These are phyloP conservation scores for Middelhovenomyces tepae DNA, from an alignment of 805 yeast genomes.

Conservation along the genomic window DNA sequence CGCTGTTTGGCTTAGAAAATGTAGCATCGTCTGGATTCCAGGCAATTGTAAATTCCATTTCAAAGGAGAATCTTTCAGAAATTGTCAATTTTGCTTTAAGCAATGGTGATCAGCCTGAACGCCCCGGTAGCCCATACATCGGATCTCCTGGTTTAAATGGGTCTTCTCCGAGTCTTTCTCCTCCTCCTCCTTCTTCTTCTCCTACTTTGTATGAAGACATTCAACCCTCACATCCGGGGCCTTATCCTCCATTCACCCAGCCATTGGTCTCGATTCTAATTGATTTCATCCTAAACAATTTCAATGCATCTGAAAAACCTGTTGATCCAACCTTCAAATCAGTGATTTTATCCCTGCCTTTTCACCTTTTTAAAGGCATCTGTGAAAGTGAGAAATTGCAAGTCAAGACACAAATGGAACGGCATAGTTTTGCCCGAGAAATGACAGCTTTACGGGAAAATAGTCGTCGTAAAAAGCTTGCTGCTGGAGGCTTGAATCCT, in stretches of 20 bases:
- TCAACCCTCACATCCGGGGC: too few species aligned
- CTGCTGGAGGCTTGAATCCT: background rate
- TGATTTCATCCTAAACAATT: conserved; percentile 15
- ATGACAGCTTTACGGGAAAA: conserved; percentile 20
- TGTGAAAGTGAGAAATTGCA: conserved; percentile 21
- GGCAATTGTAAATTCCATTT: conserved; percentile 11
- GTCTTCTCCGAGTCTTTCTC: conserved; percentile 5
- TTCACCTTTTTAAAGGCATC: conserved; percentile 21
- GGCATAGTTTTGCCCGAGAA: conserved; percentile 25
- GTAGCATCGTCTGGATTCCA: conserved; percentile 21
- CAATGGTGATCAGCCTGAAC: background rate
- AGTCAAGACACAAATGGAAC: conserved; percentile 23
- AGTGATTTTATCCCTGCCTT: conserved; percentile 21
- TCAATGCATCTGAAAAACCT: conserved; percentile 11
- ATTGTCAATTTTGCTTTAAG: conserved; percentile 20
- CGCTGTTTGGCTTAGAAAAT: conserved; percentile 21
- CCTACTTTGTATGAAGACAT: conserved; percentile 7
- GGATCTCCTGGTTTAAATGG: too few species aligned
- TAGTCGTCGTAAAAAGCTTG: conserved; percentile 10
- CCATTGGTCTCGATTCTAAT: conserved; percentile 17
- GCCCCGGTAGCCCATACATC: too few species aligned
- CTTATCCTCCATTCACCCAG: conserved; percentile 25
- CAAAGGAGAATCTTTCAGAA: conserved; percentile 15
- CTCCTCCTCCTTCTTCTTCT: conserved; percentile 7
- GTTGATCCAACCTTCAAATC: conserved; percentile 11